phyloP scores from a whole-genome alignment of 148 eudicot species.

The Vaccinium darrowii region DNA sequence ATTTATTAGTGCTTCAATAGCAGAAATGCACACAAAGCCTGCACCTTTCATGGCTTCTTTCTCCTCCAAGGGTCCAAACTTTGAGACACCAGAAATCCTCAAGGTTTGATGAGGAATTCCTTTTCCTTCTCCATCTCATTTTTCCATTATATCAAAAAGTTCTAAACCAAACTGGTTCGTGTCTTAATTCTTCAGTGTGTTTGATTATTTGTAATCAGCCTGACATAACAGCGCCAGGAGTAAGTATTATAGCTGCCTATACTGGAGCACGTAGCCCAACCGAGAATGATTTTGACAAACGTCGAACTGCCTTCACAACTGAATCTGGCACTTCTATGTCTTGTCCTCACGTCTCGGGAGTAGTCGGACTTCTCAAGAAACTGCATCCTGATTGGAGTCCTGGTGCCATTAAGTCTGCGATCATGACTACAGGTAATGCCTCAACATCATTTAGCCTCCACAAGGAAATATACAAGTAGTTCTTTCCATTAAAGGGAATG shows the following conservation, averaged over 20 bases:
- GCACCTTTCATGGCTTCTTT: conserved; percentile 67
- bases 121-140: neutral
- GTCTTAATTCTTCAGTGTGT: too few relatives aligned
- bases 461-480: neutral
- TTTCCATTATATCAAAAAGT: neutral
- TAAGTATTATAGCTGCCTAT: conserved; percentile 60
- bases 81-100: conserved; percentile 54
- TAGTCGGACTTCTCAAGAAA: conserved; percentile 57
- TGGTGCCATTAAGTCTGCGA: conserved; percentile 64
- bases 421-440: conserved; percentile 62
- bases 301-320: conserved; percentile 29
- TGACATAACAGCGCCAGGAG: conserved; percentile 80
- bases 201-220: conserved; percentile 35
- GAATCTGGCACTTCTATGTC: conserved; percentile 76
- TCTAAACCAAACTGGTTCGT: neutral
- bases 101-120: conserved; percentile 29
- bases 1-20: conserved; percentile 26
- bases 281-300: conserved; percentile 20
- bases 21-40: conserved; percentile 31
- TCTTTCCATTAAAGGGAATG: neutral
- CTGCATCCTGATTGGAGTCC: conserved; percentile 63
- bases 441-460: too few relatives aligned
- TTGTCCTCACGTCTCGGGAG: conserved; percentile 68
- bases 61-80: conserved; percentile 72
- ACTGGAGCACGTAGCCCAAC: conserved; percentile 40